Conservation (phyloP, 805 yeast genomes). For the Ascoidea asiatica region DNA sequence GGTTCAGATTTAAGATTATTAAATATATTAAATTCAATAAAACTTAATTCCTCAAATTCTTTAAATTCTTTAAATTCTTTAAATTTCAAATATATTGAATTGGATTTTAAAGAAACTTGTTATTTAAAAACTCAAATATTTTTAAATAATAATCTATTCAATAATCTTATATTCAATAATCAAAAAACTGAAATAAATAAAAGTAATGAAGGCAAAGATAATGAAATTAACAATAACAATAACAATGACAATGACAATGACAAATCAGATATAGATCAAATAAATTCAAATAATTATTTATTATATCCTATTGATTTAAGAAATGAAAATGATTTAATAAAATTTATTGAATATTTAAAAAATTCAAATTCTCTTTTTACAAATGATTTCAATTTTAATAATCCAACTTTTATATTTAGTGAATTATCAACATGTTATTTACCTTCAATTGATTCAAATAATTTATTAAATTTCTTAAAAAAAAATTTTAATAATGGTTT, state of each 20-base stretch:
- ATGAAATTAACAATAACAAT: not conserved
- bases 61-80: not conserved
- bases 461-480: conserved; percentile 30
- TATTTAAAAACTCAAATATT: conserved; percentile 39
- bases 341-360: conserved; percentile 7
- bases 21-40: conserved; percentile 23
- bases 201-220: not conserved
- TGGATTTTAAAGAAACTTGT: conserved; percentile 48
- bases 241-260: not conserved
- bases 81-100: conserved; percentile 35
- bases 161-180: conserved; percentile 13
- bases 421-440: conserved; percentile 73
- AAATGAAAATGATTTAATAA: conserved; percentile 11
- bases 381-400: conserved; percentile 15
- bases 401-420: conserved; percentile 51
- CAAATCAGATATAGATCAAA: conserved; percentile 5
- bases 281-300: conserved; percentile 32
- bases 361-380: conserved; percentile 2
- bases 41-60: conserved; percentile 3
- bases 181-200: not conserved
- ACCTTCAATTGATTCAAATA: conserved; percentile 31
- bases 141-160: conserved; percentile 17
- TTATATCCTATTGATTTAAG: conserved; percentile 45
- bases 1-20: conserved; percentile 70
- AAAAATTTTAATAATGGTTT: conserved; percentile 14